These are phyloP conservation scores for Rhodamnia argentea DNA, from an alignment of 345 rosid species.

Conservation along the genomic window DNA sequence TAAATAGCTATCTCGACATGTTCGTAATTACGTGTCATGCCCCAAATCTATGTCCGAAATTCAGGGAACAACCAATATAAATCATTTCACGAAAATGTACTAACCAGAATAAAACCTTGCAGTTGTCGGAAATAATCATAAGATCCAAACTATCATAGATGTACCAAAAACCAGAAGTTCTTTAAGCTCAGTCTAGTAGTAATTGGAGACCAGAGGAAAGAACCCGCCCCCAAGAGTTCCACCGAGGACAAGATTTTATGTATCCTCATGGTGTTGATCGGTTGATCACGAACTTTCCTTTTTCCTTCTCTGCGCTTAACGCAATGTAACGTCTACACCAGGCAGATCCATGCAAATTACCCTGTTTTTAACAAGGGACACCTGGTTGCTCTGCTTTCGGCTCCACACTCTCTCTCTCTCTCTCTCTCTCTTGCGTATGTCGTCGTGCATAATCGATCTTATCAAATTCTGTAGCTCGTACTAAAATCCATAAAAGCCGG, in stretches of 20 bases:
- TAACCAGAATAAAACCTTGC: neutral
- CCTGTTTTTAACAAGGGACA: neutral
- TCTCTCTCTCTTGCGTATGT: neutral
- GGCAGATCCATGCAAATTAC: neutral
- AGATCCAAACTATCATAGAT: neutral
- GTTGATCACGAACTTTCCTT: neutral
- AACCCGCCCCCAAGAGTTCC: neutral
- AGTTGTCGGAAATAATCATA: neutral
- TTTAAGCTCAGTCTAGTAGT: neutral
- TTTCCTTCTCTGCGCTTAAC: neutral
- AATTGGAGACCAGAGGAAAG: neutral
- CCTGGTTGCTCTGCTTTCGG: neutral
- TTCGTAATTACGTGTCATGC: accelerated
- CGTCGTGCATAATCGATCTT: neutral
- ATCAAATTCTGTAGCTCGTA: neutral
- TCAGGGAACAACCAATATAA: neutral
- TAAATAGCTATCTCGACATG: neutral
- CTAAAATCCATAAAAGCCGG: neutral
- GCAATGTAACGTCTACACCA: neutral
- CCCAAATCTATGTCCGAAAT: accelerated
- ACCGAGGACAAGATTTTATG: neutral
- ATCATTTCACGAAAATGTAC: neutral
- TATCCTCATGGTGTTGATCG: neutral
- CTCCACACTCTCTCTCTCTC: neutral
- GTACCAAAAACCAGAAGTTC: neutral